phyloP scores from a whole-genome alignment of 179 eudicot species.

The Silene coronaria region DNA sequence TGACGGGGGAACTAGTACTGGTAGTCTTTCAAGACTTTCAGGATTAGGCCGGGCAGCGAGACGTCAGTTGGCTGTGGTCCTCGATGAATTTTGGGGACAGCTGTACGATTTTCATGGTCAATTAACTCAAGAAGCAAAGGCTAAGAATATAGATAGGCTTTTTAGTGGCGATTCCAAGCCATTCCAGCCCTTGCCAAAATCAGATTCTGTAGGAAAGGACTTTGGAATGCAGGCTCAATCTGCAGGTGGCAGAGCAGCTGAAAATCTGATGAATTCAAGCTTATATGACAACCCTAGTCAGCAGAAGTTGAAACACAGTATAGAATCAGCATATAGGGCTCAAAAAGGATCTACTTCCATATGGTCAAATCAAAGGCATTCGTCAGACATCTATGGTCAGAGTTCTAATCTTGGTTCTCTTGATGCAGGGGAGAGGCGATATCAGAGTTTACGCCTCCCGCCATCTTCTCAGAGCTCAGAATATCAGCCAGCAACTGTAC shows the following conservation, averaged over 20 bases:
- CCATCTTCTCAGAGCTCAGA: conserved; percentile 37
- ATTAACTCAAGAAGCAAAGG: conserved; percentile 61
- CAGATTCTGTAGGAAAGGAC: conserved; percentile 30
- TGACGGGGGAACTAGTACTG: conserved; percentile 66
- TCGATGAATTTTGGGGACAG: conserved; percentile 97
- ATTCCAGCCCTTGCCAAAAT: conserved; percentile 12
- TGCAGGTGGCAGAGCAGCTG: conserved; percentile 31
- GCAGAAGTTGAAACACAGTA: conserved; percentile 25
- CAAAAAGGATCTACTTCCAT: conserved; percentile 41
- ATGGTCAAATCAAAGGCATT: conserved; percentile 45
- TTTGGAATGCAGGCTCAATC: conserved; percentile 32
- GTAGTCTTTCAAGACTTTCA: conserved; percentile 80
- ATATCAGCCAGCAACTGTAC: conserved; percentile 72
- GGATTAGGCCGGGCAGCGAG: conserved; percentile 83
- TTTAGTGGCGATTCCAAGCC: conserved; percentile 53
- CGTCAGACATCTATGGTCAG: conserved; percentile 43
- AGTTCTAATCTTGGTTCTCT: conserved; percentile 30
- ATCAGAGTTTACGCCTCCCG: conserved; percentile 69
- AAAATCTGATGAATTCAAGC: conserved; percentile 25
- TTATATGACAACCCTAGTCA: conserved; percentile 29
- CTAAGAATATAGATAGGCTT: conserved; percentile 55
- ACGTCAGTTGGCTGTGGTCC: conserved; percentile 66
- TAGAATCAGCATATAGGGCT: conserved; percentile 32
- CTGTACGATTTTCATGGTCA: conserved; percentile 89
- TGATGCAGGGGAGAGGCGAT: conserved; percentile 63